Evolutionary conservation across 2,329 filamentous ascomycete species (phyloP).

Genomic region (Xylaria sp.): DNA sequence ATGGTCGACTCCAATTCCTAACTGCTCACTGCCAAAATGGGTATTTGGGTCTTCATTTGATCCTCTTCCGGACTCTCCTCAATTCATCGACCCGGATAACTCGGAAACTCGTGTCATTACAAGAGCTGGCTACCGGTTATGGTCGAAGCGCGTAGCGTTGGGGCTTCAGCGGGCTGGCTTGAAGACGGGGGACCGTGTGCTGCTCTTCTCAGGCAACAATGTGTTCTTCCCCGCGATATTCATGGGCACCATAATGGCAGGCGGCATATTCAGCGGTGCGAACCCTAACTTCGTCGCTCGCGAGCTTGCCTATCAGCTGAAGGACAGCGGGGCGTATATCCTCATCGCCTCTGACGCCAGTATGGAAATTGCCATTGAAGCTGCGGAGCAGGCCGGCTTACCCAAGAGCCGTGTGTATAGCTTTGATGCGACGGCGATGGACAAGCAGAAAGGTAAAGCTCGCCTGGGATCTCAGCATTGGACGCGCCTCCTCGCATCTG

Average conservation of each 20-base stretch:
- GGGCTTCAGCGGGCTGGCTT: slow-evolving; percentile 74
- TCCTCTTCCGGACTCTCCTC: slow-evolving; percentile 56
- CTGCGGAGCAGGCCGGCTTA: slow-evolving; percentile 69
- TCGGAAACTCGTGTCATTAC: slow-evolving; percentile 76
- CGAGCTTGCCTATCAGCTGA: slow-evolving; percentile 80
- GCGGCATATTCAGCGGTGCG: slow-evolving; percentile 80
- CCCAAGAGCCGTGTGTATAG: slow-evolving; percentile 68
- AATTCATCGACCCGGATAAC: slow-evolving; percentile 72
- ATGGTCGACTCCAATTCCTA: slow-evolving; percentile 58
- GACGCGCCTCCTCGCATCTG: slow-evolving; percentile 46
- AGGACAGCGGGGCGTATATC: slow-evolving; percentile 75
- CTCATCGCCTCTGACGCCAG: slow-evolving; percentile 71
- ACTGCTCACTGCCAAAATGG: slow-evolving; percentile 65
- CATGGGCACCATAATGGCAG: slow-evolving; percentile 80
- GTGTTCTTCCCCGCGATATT: slow-evolving; percentile 78
- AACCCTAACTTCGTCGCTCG: slow-evolving; percentile 76
- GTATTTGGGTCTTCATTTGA: slow-evolving; percentile 63
- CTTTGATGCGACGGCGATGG: slow-evolving; percentile 67
- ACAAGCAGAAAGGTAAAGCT: slow-evolving; percentile 42
- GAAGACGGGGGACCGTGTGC: slow-evolving; percentile 73
- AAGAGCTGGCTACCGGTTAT: slow-evolving; percentile 71
- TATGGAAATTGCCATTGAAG: slow-evolving; percentile 73
- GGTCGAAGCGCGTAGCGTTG: slow-evolving; percentile 77
- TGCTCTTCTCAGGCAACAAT: slow-evolving; percentile 79
- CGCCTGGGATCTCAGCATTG: slow-evolving; percentile 47